Percentiles rank a stretch among this genome's conserved stretches.
Evolutionary conservation across 2,329 filamentous ascomycete species (phyloP).

Genomic region (Cytospora leucostoma): DNA sequence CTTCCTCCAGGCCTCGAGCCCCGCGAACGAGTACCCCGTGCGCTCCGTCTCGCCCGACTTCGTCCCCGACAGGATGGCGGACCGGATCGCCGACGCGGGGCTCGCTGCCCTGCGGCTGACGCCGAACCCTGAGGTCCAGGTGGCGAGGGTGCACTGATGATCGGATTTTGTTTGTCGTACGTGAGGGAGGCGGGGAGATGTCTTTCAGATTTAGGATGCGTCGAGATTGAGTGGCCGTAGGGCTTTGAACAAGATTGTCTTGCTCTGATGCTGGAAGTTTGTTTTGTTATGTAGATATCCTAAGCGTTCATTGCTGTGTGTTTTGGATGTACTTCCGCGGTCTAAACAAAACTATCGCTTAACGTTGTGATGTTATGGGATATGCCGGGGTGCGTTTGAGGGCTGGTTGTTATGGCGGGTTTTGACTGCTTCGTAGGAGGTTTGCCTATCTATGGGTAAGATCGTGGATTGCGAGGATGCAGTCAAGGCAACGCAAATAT

Average conservation of each 20-base stretch:
- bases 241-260: not conserved
- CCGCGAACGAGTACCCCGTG: conserved; percentile 56
- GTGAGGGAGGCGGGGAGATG: not conserved
- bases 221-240: not conserved
- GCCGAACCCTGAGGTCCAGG: conserved; percentile 50
- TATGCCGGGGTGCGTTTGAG: not conserved
- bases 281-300: too few species aligned
- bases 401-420: not conserved
- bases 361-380: not conserved
- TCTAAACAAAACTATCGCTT: not conserved
- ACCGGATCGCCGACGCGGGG: conserved; percentile 53
- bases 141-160: conserved; percentile 12
- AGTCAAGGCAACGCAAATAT: not conserved
- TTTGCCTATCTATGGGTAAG: not conserved
- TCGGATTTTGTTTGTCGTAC: too few species aligned
- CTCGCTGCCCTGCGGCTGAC: conserved; percentile 46
- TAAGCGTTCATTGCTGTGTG: not conserved
- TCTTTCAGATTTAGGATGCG: not conserved
- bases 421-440: not conserved
- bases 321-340: not conserved
- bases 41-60: conserved; percentile 59
- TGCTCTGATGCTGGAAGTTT: not conserved
- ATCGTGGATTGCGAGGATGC: not conserved
- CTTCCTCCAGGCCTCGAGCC: conserved; percentile 52
- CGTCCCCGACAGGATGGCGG: conserved; percentile 63